phyloP scores from a whole-genome alignment of 495 filamentous ascomycete genomes.

The Amniculicola lignicola region DNA sequence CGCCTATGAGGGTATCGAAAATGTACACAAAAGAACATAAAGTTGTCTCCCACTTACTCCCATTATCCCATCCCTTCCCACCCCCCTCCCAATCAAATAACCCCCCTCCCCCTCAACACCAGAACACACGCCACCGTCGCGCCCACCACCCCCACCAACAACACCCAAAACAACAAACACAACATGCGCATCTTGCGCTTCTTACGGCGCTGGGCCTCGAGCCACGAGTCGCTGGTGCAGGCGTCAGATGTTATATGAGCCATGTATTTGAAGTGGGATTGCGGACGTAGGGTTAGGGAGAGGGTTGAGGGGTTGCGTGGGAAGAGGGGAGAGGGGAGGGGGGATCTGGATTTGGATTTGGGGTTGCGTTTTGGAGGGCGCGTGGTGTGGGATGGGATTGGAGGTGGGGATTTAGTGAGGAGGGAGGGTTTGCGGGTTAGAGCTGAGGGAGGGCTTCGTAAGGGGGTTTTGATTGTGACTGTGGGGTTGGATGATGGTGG shows the following conservation, averaged over 20 bases:
- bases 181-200: constrained; percentile 37
- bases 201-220: constrained; percentile 42
- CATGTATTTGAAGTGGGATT: constrained; percentile 27
- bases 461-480: background rate
- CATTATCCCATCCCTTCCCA: background rate
- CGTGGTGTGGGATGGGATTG: background rate
- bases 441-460: background rate
- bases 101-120: constrained; percentile 38
- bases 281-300: constrained; percentile 6
- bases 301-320: constrained; percentile 21
- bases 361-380: background rate
- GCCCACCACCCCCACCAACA: constrained; percentile 40
- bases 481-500: background rate
- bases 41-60: background rate
- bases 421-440: background rate
- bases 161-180: constrained; percentile 45
- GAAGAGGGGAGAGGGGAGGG: no score
- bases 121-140: constrained; percentile 40
- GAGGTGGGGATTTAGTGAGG: background rate
- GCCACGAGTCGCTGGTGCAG: constrained; percentile 40
- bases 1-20: no score
- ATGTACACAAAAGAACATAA: no score
- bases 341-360: background rate
- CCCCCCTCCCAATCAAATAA: constrained; percentile 12
- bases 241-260: constrained; percentile 21